phyloP scores from a whole-genome alignment of 2,329 filamentous ascomycete species.

The Aureobasidium sp. region DNA sequence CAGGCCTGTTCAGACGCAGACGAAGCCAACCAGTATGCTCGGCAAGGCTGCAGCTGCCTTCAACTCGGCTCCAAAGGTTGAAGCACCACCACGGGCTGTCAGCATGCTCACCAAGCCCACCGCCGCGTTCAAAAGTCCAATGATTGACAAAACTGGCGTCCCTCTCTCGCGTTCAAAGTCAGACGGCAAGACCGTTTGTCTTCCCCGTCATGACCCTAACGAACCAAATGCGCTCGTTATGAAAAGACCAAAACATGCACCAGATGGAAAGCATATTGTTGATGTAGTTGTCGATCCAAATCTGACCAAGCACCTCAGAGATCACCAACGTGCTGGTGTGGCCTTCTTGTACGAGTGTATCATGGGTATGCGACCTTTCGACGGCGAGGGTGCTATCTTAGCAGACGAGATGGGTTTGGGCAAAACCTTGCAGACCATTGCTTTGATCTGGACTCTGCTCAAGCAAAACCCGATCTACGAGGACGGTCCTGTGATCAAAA shows the following conservation, averaged over 20 bases:
- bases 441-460: slow-evolving; percentile 61
- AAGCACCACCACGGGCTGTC: slow-evolving; percentile 11
- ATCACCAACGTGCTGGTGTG: slow-evolving; percentile 62
- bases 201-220: slow-evolving; percentile 57
- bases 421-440: slow-evolving; percentile 65
- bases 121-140: slow-evolving; percentile 51
- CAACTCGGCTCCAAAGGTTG: slow-evolving; percentile 22
- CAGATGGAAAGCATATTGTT: slow-evolving; percentile 56
- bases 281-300: slow-evolving; percentile 67
- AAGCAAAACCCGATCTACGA: slow-evolving; percentile 62
- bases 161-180: slow-evolving; percentile 28
- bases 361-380: slow-evolving; percentile 60
- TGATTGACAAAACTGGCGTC: slow-evolving; percentile 45
- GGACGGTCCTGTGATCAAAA: slow-evolving; percentile 53
- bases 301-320: slow-evolving; percentile 52
- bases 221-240: slow-evolving; percentile 56
- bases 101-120: slow-evolving; percentile 27
- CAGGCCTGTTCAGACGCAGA: neutral
- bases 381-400: slow-evolving; percentile 60
- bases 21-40: slow-evolving; percentile 8
- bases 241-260: slow-evolving; percentile 48
- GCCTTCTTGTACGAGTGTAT: slow-evolving; percentile 67
- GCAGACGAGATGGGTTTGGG: slow-evolving; percentile 71
- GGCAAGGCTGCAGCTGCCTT: neutral
- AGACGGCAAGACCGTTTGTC: slow-evolving; percentile 36